A percentile compares a stretch with the other conserved stretches of the same genome.
These are phyloP conservation scores for Erythrobasidium hasegawianum DNA, from an alignment of 1,284 basidiomycete species.

Conservation along the genomic window DNA sequence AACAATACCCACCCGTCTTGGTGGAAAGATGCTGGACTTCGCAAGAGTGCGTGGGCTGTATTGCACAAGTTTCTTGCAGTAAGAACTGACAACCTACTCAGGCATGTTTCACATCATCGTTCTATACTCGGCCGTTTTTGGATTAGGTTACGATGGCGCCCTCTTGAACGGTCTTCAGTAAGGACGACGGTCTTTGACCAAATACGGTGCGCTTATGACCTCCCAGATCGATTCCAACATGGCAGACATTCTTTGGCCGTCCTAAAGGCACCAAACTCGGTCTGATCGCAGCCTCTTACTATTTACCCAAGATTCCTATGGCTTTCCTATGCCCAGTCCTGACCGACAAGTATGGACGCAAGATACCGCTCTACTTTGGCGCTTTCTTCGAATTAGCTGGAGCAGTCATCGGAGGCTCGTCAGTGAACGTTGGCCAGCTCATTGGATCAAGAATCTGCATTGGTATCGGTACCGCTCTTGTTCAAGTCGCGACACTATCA, in stretches of 20 bases:
- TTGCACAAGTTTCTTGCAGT: no score
- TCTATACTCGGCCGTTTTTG: neutral
- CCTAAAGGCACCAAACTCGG: constrained; percentile 8
- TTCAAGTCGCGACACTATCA: neutral
- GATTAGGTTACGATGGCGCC: constrained; percentile 10
- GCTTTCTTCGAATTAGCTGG: constrained; percentile 20
- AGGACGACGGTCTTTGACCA: no score
- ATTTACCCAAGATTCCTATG: no score
- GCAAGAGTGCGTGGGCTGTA: neutral
- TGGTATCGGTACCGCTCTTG: constrained; percentile 11
- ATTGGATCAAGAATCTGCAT: constrained; percentile 10
- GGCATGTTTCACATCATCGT: no score
- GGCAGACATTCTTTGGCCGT: constrained; percentile 2
- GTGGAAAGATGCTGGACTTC: constrained; percentile 20
- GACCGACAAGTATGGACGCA: neutral
- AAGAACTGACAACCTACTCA: no score
- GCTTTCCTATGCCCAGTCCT: no score
- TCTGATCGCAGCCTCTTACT: constrained; percentile 7
- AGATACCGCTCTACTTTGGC: constrained; percentile 5
- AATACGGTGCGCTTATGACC: no score
- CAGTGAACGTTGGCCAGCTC: constrained; percentile 4
- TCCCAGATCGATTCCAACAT: neutral
- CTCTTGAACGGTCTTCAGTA: constrained; percentile 13
- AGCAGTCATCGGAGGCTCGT: constrained; percentile 11
- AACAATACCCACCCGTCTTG: constrained; percentile 4